Evolutionary conservation across 305 asterid species (phyloP).

Genomic region (Plantago lanceolata): DNA sequence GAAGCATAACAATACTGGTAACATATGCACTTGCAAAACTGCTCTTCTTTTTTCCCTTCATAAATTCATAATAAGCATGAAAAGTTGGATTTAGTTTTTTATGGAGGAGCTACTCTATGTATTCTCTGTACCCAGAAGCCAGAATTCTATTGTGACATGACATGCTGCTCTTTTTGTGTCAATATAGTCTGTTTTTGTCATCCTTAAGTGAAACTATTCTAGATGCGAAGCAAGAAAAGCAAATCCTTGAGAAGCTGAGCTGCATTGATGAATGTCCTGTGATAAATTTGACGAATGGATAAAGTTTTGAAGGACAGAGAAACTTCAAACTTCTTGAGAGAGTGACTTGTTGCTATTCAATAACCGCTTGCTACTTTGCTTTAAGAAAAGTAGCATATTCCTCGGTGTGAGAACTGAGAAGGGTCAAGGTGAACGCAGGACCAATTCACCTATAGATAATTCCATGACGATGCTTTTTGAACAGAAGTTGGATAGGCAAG

Average conservation of each 20-base stretch:
- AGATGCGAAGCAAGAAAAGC: slow-evolving; percentile 83
- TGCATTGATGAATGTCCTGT: slow-evolving; percentile 48
- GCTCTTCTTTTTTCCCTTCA: too few relatives aligned
- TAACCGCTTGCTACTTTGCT: not conserved
- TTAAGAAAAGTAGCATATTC: not conserved
- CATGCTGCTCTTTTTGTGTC: not conserved
- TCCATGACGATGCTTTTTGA: too few relatives aligned
- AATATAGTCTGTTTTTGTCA: slow-evolving; percentile 17
- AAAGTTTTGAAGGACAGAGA: slow-evolving; percentile 17
- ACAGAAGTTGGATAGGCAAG: too few relatives aligned
- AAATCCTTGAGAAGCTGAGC: slow-evolving; percentile 74
- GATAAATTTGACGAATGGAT: slow-evolving; percentile 28
- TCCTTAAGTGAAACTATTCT: slow-evolving; percentile 43
- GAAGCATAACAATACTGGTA: too few relatives aligned
- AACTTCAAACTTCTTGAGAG: not conserved
- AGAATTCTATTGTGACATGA: too few relatives aligned
- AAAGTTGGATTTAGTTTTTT: too few relatives aligned
- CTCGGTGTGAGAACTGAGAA: slow-evolving; percentile 1
- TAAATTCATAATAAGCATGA: too few relatives aligned
- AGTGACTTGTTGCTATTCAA: not conserved
- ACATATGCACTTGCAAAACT: too few relatives aligned
- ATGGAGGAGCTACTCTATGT: too few relatives aligned
- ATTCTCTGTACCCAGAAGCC: too few relatives aligned
- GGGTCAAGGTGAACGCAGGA: too few relatives aligned
- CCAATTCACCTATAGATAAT: too few relatives aligned